These are phyloP conservation scores for Trichoderma sp. DNA, from an alignment of 2,329 filamentous ascomycete species.

Conservation along the genomic window DNA sequence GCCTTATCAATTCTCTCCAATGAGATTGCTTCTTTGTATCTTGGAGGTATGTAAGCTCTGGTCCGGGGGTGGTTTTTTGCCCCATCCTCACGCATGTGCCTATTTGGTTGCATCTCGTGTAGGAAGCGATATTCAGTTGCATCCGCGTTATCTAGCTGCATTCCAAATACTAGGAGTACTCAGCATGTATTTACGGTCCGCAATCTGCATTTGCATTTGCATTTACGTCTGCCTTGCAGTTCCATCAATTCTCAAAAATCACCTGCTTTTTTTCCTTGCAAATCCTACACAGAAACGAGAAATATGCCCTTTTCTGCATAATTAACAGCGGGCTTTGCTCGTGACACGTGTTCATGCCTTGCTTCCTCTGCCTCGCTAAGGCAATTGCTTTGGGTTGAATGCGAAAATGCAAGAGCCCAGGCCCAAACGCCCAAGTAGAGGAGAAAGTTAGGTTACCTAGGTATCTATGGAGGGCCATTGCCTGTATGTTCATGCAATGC, in stretches of 20 bases:
- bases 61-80: background rate
- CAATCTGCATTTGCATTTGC: background rate
- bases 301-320: background rate
- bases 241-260: background rate
- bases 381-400: background rate
- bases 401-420: background rate
- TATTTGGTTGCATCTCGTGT: background rate
- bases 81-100: background rate
- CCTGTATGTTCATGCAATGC: background rate
- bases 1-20: background rate
- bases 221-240: slow-evolving; percentile 6
- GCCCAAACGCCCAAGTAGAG: background rate
- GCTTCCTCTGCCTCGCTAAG: background rate
- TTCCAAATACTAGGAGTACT: background rate
- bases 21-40: background rate
- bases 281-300: background rate
- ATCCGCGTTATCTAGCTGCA: background rate
- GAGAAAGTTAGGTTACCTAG: background rate
- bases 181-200: background rate
- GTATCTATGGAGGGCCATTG: background rate
- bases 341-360: slow-evolving; percentile 4
- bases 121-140: background rate
- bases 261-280: background rate
- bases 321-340: background rate
- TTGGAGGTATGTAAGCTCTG: background rate